These are phyloP conservation scores for Porcisia deanei DNA, from an alignment of 208 protist genomes.

Conservation along the genomic window DNA sequence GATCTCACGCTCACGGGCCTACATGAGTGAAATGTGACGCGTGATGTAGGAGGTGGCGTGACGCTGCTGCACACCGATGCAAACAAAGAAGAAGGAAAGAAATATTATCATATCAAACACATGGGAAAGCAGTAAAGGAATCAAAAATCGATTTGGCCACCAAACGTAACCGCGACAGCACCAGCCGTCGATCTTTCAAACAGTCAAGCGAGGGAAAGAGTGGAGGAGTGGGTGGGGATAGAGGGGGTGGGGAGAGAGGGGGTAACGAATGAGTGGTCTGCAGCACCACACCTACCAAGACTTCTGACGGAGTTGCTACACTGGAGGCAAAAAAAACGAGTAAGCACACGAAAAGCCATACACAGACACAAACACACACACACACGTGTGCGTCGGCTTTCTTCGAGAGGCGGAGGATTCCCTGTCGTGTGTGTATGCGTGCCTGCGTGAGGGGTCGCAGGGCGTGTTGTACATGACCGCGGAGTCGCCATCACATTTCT, in stretches of 20 bases:
- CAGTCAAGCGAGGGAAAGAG: background rate
- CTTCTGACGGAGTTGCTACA: background rate
- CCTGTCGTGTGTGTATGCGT: background rate
- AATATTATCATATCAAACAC: background rate
- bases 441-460: background rate
- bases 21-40: background rate
- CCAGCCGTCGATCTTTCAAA: background rate
- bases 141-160: background rate
- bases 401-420: background rate
- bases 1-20: background rate
- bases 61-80: background rate
- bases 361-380: background rate
- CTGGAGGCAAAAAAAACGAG: background rate
- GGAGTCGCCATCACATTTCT: too few species aligned
- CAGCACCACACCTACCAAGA: too few species aligned
- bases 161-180: too few species aligned
- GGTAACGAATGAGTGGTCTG: background rate
- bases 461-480: background rate
- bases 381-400: too few species aligned
- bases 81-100: background rate
- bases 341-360: too few species aligned
- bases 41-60: background rate
- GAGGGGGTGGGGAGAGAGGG: background rate
- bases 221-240: background rate
- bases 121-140: background rate